Evolutionary conservation across 2,329 filamentous ascomycete species (phyloP), one percentile per base, ranked within the genome.

Genomic region (Cyanodermella asteris): DNA sequence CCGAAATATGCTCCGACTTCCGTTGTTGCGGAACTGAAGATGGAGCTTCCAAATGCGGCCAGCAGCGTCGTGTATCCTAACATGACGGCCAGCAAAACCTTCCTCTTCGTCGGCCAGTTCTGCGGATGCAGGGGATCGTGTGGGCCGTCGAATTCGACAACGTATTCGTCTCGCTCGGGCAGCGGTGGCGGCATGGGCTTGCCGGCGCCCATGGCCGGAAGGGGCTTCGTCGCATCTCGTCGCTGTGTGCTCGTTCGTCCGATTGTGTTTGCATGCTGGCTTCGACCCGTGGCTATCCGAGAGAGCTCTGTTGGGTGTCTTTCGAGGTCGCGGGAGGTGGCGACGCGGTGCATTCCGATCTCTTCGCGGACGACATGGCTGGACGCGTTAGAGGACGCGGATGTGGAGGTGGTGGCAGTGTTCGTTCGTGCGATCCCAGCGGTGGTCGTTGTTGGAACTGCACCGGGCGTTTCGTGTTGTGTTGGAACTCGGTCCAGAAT

Each of bases 51-150:
- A 31, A 66, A 65, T 4, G 62, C 56, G 1, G 59, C 52, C 11
- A 51, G 49, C 20, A 68, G 46, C 3, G 61, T 64, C 7, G 57
- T 61, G 31, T 55, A 67, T 0, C 53, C 56, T 8, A 60, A 39
- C 23, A 57, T 53, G 4, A 43, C 41, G 9, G 48, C 49, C 6
- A 54, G 51, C 2, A 41, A 32, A 9, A 60, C 29, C 30, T 91
- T 91, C 55, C 76, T 82, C 42, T 53, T 64, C 27, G 75, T 41
- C 0, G 74, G 61, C 81, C 81, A 91, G 44, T 91, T 91, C 50
- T 84, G 75, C 1, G 78, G 73, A 46, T 91, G 80, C 31, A 82
- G 42, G 3, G 80, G 80, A 39, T 91, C 81, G 34, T 81, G 61
- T 2, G 68, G 72, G 0, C 80, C 81, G 36, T 82, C 72, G 41